These are phyloP conservation scores for Chrysoporthe puriensis DNA, from an alignment of 2,329 filamentous ascomycete genomes.

Conservation along the genomic window DNA sequence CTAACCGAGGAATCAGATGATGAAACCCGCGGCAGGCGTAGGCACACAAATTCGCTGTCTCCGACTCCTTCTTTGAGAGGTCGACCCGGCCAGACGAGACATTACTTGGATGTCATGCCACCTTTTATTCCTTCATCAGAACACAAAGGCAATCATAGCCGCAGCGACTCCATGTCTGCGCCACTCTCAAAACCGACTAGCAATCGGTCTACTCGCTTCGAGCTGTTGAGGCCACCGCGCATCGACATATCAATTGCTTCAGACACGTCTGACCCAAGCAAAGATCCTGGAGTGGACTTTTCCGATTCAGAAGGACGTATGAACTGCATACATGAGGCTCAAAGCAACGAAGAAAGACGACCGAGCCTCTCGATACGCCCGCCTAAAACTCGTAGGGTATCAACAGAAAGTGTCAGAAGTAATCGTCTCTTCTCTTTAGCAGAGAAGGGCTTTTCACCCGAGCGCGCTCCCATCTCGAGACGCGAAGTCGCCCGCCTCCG, in stretches of 20 bases:
- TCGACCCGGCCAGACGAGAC: slow-evolving; percentile 43
- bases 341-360: slow-evolving; percentile 41
- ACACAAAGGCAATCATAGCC: slow-evolving; percentile 31
- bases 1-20: slow-evolving; percentile 55
- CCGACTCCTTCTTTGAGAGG: slow-evolving; percentile 41
- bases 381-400: slow-evolving; percentile 28
- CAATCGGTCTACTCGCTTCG: slow-evolving; percentile 49
- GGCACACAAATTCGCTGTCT: slow-evolving; percentile 30
- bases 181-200: slow-evolving; percentile 41
- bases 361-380: slow-evolving; percentile 36
- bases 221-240: slow-evolving; percentile 52
- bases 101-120: slow-evolving; percentile 57
- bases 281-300: slow-evolving; percentile 39
- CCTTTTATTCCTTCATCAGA: slow-evolving; percentile 48
- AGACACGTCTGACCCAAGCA: slow-evolving; percentile 34
- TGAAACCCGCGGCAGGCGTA: slow-evolving; percentile 46
- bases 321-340: slow-evolving; percentile 36
- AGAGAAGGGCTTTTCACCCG: slow-evolving; percentile 43
- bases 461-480: slow-evolving; percentile 55
- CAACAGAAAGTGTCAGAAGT: slow-evolving; percentile 31
- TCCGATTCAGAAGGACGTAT: slow-evolving; percentile 45
- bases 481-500: slow-evolving; percentile 81
- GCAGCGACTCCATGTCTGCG: slow-evolving; percentile 15
- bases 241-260: slow-evolving; percentile 52
- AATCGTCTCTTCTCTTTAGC: slow-evolving; percentile 56